Evolutionary conservation across 2,329 filamentous ascomycete species (phyloP), one percentile per base, ranked within the genome.

Genomic region (Monosporascus ibericus): DNA sequence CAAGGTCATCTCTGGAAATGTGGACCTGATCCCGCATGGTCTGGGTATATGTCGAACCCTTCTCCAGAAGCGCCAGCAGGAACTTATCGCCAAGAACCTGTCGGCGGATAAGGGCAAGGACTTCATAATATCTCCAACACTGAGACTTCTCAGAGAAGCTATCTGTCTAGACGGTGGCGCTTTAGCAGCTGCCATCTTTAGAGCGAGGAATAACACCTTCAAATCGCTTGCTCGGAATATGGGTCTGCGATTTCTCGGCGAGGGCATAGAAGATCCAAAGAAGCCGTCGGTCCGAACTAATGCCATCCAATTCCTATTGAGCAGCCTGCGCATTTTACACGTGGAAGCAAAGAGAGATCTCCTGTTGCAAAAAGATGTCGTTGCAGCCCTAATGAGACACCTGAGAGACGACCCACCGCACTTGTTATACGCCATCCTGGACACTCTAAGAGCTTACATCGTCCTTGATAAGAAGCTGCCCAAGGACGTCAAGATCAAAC

Each of bases 61-160:
- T 42, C 73, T 99, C 27, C 87, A 91, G 62, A 87, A 87, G 58
- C 82, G 86, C 25, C 90, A 96, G 60, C 77, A 92, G 57, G 90
- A 92, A 60, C 80, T 95, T 3, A 73, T 97, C 24, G 85, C 89
- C 34, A 85, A 86, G 54, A 90, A 90, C 54, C 72, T 97, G 18
- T 86, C 88, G 3, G 84, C 89, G 0, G 86, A 88, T 24, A 92
- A 90, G 68, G 80, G 84, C 47, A 96, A 95, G 65, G 90, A 91
- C 39, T 90, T 89, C 68, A 75, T 97, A 53, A 92, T 96, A 55
- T 94, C 90, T 3, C 92, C 94, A 1, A 92, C 88, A 24, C 73
- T 99, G 53, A 85, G 92, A 52, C 74, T 99, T 49, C 78, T 99
- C 54, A 88, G 86, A 49, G 92, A 99, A 70, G 79, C 92, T n/a